phyloP scores from a whole-genome alignment of 768 basidiomycete species.

The Boletus tylopilopsis region DNA sequence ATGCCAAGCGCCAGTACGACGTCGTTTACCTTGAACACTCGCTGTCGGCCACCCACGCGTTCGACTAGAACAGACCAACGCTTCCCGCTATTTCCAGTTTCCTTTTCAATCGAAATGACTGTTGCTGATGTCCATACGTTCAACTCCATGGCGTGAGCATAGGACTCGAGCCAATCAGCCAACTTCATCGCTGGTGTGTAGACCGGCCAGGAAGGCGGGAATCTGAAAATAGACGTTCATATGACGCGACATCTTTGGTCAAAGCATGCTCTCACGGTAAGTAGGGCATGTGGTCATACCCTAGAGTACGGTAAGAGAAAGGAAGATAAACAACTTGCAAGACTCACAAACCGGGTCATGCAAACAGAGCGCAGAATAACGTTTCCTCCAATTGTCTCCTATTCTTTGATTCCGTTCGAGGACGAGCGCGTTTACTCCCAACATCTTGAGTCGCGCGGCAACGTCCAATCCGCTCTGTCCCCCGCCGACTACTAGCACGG shows the following conservation, averaged over 20 bases:
- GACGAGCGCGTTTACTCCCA: slow-evolving; percentile 17
- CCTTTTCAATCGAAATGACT: slow-evolving; percentile 27
- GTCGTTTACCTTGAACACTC: slow-evolving; percentile 43
- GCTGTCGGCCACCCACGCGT: slow-evolving; percentile 33
- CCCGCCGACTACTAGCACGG: slow-evolving; percentile 49
- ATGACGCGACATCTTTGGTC: background rate
- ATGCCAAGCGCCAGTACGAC: slow-evolving; percentile 50
- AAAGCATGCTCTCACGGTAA: slow-evolving; percentile 41
- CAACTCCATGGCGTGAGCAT: slow-evolving; percentile 56
- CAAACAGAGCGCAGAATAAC: slow-evolving; percentile 28
- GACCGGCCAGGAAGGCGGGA: slow-evolving; percentile 58
- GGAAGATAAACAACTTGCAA: background rate
- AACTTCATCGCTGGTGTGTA: slow-evolving; percentile 53
- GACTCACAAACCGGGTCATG: slow-evolving; percentile 32
- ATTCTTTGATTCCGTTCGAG: slow-evolving; percentile 26
- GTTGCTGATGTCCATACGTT: slow-evolving; percentile 59
- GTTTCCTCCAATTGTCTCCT: slow-evolving; percentile 32
- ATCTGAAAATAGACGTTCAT: slow-evolving; percentile 31
- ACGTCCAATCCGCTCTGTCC: slow-evolving; percentile 54
- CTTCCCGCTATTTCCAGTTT: slow-evolving; percentile 28
- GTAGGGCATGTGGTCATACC: slow-evolving; percentile 50
- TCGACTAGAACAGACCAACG: slow-evolving; percentile 44
- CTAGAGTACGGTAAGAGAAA: slow-evolving; percentile 17
- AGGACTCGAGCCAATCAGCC: slow-evolving; percentile 66
- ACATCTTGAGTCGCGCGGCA: slow-evolving; percentile 50